Percentiles rank a stretch among this genome's conserved stretches.
Evolutionary conservation across 148 eudicot genomes (phyloP).

Genomic region (Linanthus parryae): DNA sequence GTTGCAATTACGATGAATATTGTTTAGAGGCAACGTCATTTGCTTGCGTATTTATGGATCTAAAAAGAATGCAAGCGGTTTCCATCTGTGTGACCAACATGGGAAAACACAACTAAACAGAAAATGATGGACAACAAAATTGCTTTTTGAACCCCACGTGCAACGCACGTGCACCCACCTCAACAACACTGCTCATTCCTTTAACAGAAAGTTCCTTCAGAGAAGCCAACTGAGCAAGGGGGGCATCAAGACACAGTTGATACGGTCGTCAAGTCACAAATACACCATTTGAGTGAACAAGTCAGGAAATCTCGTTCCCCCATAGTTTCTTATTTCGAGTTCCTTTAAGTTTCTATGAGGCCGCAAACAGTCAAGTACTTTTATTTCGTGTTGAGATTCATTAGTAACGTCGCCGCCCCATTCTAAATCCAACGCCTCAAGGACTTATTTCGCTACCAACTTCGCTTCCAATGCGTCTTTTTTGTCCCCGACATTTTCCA

Average conservation of each 20-base stretch:
- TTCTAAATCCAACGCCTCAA: neutral
- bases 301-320: neutral
- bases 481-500: neutral
- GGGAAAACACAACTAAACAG: too few species aligned
- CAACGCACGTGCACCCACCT: too few species aligned
- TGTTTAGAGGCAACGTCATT: too few species aligned
- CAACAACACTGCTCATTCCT: neutral
- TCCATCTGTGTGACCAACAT: too few species aligned
- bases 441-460: neutral
- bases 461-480: slow-evolving; percentile 8
- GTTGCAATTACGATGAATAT: too few species aligned
- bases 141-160: too few species aligned
- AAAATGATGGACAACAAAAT: too few species aligned
- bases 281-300: neutral
- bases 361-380: neutral
- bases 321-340: neutral
- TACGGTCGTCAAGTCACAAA: neutral
- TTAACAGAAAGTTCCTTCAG: neutral
- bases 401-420: neutral
- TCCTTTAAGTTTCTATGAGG: slow-evolving; percentile 6
- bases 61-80: too few species aligned
- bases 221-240: slow-evolving; percentile 3
- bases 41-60: too few species aligned
- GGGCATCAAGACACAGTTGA: slow-evolving; percentile 2
- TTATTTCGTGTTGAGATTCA: neutral